phyloP scores from a whole-genome alignment of 2,329 filamentous ascomycete species.

The Fusarium tupiense region DNA sequence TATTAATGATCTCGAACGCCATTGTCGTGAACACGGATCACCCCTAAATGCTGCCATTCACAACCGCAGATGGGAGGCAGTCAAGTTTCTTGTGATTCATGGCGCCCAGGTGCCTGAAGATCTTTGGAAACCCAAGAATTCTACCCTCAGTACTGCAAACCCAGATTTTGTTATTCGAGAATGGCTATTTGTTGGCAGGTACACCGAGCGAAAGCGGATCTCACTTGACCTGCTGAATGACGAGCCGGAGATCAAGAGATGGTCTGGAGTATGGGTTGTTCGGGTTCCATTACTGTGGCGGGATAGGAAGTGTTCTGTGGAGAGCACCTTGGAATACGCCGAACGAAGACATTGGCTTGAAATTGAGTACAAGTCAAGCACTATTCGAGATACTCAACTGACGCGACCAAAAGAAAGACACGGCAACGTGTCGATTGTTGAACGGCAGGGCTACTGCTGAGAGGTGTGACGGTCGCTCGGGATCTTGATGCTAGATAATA shows the following conservation, averaged over 20 bases:
- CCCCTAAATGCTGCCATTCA: not conserved
- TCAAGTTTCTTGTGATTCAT: not conserved
- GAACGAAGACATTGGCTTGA: not conserved
- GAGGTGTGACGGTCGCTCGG: no score
- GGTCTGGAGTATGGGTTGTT: not conserved
- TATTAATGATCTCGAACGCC: not conserved
- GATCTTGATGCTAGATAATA: no score
- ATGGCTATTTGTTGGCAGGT: not conserved
- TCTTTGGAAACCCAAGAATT: not conserved
- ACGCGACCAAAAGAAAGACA: not conserved
- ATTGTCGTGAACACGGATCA: not conserved
- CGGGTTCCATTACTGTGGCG: not conserved
- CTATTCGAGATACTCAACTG: not conserved
- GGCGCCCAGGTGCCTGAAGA: not conserved
- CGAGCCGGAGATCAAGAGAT: not conserved
- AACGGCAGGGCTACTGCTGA: no score
- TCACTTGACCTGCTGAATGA: no score
- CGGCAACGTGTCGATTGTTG: not conserved
- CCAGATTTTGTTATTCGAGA: not conserved
- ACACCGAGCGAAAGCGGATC: not conserved
- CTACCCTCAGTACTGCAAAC: rapidly evolving
- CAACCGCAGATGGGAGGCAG: not conserved
- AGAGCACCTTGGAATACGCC: not conserved
- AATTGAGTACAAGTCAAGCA: not conserved
- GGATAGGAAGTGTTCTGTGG: not conserved